Conservation (phyloP, 345 rosid species). For the Salix viminalis region DNA sequence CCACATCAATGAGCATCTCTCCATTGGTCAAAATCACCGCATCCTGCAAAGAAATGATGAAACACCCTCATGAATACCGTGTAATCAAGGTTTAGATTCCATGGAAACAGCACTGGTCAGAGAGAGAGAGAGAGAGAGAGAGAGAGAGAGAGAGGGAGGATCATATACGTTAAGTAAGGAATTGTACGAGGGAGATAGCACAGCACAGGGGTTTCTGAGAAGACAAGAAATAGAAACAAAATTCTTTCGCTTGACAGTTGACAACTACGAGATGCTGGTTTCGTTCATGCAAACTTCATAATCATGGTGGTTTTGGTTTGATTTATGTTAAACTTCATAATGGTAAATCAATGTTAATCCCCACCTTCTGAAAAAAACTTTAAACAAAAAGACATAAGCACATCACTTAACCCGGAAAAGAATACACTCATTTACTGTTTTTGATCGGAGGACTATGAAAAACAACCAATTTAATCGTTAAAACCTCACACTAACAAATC, state of each 20-base stretch:
- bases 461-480: too few relatives aligned
- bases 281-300: too few relatives aligned
- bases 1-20: slow-evolving; percentile 11
- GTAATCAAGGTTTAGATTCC: background rate
- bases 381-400: background rate
- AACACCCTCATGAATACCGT: too few relatives aligned
- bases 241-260: background rate
- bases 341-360: background rate
- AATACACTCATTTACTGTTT: background rate
- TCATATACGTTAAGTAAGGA: background rate
- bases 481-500: background rate
- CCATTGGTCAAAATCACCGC: slow-evolving; percentile 20
- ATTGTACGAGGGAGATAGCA: too few relatives aligned
- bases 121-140: too few relatives aligned
- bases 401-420: background rate
- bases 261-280: background rate
- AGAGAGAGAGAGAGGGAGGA: too few relatives aligned
- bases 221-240: background rate
- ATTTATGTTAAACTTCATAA: too few relatives aligned
- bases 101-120: too few relatives aligned
- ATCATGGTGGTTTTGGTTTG: too few relatives aligned
- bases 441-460: too few relatives aligned
- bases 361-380: background rate
- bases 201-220: too few relatives aligned
- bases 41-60: slow-evolving; percentile 12